A percentile compares a stretch with the other conserved stretches of the same genome.
Conservation (phyloP, 208 protist genomes). For the Vickermania ingenoplastis region DNA sequence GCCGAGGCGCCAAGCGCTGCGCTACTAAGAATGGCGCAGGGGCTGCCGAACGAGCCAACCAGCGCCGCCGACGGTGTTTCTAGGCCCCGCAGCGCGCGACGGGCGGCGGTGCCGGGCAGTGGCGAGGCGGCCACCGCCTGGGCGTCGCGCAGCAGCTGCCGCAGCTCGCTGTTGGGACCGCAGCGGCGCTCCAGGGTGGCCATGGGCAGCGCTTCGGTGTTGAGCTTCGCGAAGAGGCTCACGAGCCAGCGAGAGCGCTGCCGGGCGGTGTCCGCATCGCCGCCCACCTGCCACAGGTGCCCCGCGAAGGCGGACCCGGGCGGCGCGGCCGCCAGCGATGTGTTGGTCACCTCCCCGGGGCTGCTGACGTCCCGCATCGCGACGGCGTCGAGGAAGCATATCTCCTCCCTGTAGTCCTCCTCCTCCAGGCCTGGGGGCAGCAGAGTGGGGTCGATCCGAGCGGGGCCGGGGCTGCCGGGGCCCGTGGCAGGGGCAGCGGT, state of each 20-base stretch:
- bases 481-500: background rate
- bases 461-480: background rate
- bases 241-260: constrained; percentile 12
- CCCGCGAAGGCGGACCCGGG: background rate
- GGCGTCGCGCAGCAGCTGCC: background rate
- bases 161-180: background rate
- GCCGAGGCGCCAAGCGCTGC: background rate
- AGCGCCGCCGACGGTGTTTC: background rate
- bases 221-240: constrained; percentile 30
- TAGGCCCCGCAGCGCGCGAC: background rate
- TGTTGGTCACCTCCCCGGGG: background rate
- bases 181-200: constrained; percentile 19
- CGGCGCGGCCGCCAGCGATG: background rate
- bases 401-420: constrained; percentile 40
- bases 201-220: constrained; percentile 35
- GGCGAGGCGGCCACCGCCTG: too few relatives aligned
- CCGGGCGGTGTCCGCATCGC: constrained; percentile 1
- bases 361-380: background rate
- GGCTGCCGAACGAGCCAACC: background rate
- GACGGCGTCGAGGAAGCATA: constrained; percentile 1
- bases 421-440: constrained; percentile 39
- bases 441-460: constrained; percentile 9
- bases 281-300: background rate
- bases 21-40: background rate
- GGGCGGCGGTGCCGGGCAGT: too few relatives aligned